Evolutionary conservation across 2,329 filamentous ascomycete species (phyloP).

Genomic region (Paracoccidioides lutzii): DNA sequence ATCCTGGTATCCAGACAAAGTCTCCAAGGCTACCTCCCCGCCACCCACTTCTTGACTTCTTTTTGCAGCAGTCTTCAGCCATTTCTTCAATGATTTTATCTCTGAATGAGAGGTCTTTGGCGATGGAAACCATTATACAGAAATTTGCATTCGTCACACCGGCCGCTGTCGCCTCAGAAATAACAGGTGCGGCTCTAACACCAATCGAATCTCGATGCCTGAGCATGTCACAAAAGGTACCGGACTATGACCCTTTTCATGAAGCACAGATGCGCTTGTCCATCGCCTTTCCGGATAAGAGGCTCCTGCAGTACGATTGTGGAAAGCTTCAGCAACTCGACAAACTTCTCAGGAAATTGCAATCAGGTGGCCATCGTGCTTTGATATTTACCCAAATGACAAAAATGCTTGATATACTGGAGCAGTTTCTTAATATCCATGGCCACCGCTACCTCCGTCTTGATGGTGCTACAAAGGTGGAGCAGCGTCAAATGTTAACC

Average conservation of each 20-base stretch:
- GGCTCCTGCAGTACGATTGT: slow-evolving; percentile 93
- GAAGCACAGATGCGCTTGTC: slow-evolving; percentile 83
- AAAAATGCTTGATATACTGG: slow-evolving; percentile 90
- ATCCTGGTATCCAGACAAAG: slow-evolving; percentile 45
- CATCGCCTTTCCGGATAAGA: slow-evolving; percentile 92
- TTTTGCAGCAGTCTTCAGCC: slow-evolving; percentile 51
- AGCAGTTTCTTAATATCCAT: slow-evolving; percentile 96
- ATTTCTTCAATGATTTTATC: slow-evolving; percentile 53
- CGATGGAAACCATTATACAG: slow-evolving; percentile 61
- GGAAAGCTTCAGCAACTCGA: slow-evolving; percentile 90
- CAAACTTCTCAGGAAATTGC: slow-evolving; percentile 69
- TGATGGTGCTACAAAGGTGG: slow-evolving; percentile 91
- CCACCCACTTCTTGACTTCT: slow-evolving; percentile 57
- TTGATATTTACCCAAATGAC: slow-evolving; percentile 99
- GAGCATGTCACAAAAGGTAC: slow-evolving; percentile 36
- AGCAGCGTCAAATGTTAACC: slow-evolving; percentile 87
- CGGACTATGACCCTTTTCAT: slow-evolving; percentile 70
- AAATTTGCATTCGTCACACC: slow-evolving; percentile 91
- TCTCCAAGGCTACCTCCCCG: slow-evolving; percentile 49
- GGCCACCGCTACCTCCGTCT: slow-evolving; percentile 92
- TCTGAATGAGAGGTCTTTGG: slow-evolving; percentile 57
- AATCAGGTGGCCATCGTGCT: slow-evolving; percentile 80
- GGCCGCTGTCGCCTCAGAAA: slow-evolving; percentile 67
- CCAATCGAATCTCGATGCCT: slow-evolving; percentile 42
- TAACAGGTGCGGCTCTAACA: slow-evolving; percentile 56